Percentiles rank a stretch among this genome's conserved stretches.
Evolutionary conservation across 2,329 filamentous ascomycete species (phyloP).

Genomic region (Penicillium sp.): DNA sequence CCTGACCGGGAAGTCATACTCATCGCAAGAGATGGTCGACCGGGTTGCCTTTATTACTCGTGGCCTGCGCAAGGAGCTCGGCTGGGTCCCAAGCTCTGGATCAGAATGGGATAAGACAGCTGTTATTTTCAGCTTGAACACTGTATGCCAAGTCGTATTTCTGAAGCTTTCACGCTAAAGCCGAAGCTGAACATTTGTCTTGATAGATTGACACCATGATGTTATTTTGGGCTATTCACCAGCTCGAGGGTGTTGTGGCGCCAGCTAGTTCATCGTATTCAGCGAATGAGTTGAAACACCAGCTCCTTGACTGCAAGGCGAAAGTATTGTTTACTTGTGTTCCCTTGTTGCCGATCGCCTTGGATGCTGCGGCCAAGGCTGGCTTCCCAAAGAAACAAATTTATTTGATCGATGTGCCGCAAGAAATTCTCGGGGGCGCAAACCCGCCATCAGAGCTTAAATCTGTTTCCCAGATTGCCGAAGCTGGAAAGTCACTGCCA

Average conservation of each 20-base stretch:
- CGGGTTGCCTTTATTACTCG: slow-evolving; percentile 68
- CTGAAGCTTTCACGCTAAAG: background rate
- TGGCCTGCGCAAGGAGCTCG: slow-evolving; percentile 68
- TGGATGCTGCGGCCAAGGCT: slow-evolving; percentile 62
- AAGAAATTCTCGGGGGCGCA: slow-evolving; percentile 50
- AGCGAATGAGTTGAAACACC: slow-evolving; percentile 67
- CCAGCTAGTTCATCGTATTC: slow-evolving; percentile 76
- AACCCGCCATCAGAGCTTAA: slow-evolving; percentile 52
- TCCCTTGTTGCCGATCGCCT: slow-evolving; percentile 64
- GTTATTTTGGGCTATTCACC: slow-evolving; percentile 71
- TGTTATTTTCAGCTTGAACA: slow-evolving; percentile 74
- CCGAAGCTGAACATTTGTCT: background rate
- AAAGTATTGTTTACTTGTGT: slow-evolving; percentile 71
- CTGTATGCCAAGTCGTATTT: slow-evolving; percentile 52
- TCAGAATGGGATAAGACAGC: slow-evolving; percentile 81
- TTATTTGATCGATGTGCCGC: slow-evolving; percentile 68
- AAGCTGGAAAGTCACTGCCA: slow-evolving; percentile 53
- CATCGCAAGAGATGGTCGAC: slow-evolving; percentile 61
- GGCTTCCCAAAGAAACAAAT: slow-evolving; percentile 65
- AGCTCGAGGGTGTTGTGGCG: slow-evolving; percentile 69
- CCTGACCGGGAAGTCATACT: slow-evolving; percentile 68
- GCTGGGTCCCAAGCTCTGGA: slow-evolving; percentile 68
- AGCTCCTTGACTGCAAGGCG: slow-evolving; percentile 68
- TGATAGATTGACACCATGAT: slow-evolving; percentile 71
- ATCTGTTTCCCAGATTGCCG: slow-evolving; percentile 66